Percentiles rank a stretch among this genome's conserved stretches.
phyloP scores from a whole-genome alignment of 1,284 basidiomycete genomes.

The Sanghuangporus weigelae region DNA sequence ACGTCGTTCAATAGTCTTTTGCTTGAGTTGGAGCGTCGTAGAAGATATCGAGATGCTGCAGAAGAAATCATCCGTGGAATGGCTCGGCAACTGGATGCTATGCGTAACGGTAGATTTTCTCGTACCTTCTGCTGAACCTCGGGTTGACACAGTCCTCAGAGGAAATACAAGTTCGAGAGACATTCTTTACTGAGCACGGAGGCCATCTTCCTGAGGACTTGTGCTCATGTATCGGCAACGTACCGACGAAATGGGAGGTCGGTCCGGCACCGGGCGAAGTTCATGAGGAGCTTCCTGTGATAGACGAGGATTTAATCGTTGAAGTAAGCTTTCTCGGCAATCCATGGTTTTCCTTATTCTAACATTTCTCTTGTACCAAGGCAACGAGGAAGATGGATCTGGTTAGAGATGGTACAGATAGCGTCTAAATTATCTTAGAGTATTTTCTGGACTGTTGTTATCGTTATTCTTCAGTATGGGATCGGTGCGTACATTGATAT shows the following conservation, averaged over 20 bases:
- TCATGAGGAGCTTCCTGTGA: conserved; percentile 51
- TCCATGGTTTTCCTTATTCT: background rate
- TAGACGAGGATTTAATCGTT: conserved; percentile 52
- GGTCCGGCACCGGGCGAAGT: conserved; percentile 47
- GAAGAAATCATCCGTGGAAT: conserved; percentile 62
- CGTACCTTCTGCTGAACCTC: background rate
- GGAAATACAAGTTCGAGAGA: conserved; percentile 54
- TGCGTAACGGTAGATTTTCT: conserved; percentile 52
- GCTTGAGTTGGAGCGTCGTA: conserved; percentile 64
- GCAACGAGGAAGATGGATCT: conserved; percentile 13
- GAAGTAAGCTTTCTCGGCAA: conserved; percentile 33
- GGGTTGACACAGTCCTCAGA: conserved; percentile 37
- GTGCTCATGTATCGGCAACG: conserved; percentile 65
- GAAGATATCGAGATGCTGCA: conserved; percentile 56
- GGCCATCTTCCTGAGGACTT: conserved; percentile 69
- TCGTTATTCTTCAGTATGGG: background rate
- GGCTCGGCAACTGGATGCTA: conserved; percentile 52
- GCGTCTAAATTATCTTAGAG: background rate
- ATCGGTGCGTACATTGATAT: background rate
- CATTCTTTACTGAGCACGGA: conserved; percentile 69
- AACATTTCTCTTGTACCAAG: background rate
- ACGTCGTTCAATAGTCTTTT: conserved; percentile 67
- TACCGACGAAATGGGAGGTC: conserved; percentile 66
- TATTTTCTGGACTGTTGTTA: background rate
- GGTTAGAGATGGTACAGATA: conserved; percentile 14